Conservation (phyloP, 1,284 basidiomycete species). For the Ceratobasidium sp. region DNA sequence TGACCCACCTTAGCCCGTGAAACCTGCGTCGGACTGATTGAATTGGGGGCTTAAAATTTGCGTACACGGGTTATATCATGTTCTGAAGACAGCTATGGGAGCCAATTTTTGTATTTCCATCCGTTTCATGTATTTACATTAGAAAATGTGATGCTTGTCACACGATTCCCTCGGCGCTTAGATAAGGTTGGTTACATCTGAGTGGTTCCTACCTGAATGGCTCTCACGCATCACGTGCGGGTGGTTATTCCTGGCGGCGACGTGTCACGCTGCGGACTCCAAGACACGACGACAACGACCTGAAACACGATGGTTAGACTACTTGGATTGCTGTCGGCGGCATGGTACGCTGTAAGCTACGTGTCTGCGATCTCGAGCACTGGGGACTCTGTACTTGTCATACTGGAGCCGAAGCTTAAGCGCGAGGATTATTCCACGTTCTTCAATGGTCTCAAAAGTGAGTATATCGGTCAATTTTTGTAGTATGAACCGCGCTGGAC, state of each 20-base stretch:
- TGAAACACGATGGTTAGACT: conserved; percentile 35
- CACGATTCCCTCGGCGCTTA: too few relatives aligned
- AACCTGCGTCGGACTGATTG: too few relatives aligned
- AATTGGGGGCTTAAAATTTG: too few relatives aligned
- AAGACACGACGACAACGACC: conserved; percentile 29
- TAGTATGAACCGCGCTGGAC: neutral
- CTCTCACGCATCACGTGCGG: conserved; percentile 27
- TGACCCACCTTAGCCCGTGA: too few relatives aligned
- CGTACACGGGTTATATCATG: too few relatives aligned
- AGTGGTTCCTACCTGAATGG: too few relatives aligned
- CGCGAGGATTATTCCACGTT: conserved; percentile 80
- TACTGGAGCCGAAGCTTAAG: conserved; percentile 76
- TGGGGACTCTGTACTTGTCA: conserved; percentile 84
- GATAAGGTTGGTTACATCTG: too few relatives aligned
- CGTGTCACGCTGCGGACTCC: conserved; percentile 11
- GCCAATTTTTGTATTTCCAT: too few relatives aligned
- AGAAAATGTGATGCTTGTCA: too few relatives aligned
- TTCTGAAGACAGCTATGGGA: too few relatives aligned
- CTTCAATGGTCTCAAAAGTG: conserved; percentile 81
- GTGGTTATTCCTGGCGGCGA: conserved; percentile 30
- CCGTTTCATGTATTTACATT: too few relatives aligned
- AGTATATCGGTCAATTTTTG: conserved; percentile 46
- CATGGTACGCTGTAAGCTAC: conserved; percentile 38
- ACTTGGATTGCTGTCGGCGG: conserved; percentile 47
- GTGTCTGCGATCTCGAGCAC: conserved; percentile 76